Conservation (phyloP, 371 early-diverging fungal species). For the Ordospora pajunii region DNA sequence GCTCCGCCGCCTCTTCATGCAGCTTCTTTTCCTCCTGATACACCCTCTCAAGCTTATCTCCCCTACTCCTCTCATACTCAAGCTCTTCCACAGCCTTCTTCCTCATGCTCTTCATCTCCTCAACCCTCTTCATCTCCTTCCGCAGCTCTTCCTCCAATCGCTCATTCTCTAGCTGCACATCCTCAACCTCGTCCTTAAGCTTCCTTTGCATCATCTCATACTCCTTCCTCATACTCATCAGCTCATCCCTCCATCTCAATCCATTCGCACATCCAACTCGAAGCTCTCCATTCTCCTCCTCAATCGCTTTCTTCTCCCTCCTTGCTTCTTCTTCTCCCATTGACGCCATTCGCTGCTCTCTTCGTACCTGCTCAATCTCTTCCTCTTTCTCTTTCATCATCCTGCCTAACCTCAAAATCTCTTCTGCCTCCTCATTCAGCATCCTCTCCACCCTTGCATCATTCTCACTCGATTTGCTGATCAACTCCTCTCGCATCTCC, state of each 20-base stretch:
- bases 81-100: slow-evolving; percentile 41
- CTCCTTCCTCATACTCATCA: neutral
- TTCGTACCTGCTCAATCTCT: slow-evolving; percentile 62
- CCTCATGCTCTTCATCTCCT: slow-evolving; percentile 64
- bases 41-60: slow-evolving; percentile 64
- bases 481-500: slow-evolving; percentile 63
- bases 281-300: neutral
- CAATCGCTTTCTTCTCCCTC: neutral
- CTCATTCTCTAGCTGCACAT: slow-evolving; percentile 26
- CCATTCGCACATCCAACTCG: neutral
- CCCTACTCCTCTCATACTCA: slow-evolving; percentile 64
- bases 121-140: slow-evolving; percentile 66
- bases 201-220: slow-evolving; percentile 6
- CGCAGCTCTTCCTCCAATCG: neutral
- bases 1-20: slow-evolving; percentile 62
- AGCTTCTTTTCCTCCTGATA: slow-evolving; percentile 66
- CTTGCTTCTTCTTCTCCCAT: slow-evolving; percentile 33
- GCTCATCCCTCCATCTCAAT: neutral
- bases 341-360: slow-evolving; percentile 66
- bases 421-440: slow-evolving; percentile 63
- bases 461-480: slow-evolving; percentile 64
- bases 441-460: slow-evolving; percentile 64
- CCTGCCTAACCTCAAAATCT: slow-evolving; percentile 62
- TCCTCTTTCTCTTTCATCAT: slow-evolving; percentile 13
- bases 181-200: slow-evolving; percentile 9